phyloP scores from a whole-genome alignment of 1,139 yeast genomes.

The Diutina pseudorugosa region DNA sequence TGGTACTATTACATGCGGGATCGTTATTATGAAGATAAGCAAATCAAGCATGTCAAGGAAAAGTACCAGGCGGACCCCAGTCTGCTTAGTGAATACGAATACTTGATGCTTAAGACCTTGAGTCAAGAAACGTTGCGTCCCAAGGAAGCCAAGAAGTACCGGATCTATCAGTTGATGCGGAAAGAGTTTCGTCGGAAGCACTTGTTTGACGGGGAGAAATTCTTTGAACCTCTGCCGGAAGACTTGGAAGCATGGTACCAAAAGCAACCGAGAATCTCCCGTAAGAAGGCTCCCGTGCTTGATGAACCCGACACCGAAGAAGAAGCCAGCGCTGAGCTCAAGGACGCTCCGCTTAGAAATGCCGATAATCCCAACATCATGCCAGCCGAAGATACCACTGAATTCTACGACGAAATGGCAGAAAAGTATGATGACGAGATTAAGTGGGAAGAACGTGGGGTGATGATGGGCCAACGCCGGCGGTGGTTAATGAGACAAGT shows the following conservation, averaged over 20 bases:
- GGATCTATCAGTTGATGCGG: conserved; percentile 40
- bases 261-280: conserved; percentile 20
- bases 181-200: conserved; percentile 38
- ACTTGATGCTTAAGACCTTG: conserved; percentile 44
- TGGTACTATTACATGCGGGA: conserved; percentile 61
- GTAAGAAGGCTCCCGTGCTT: neutral
- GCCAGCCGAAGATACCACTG: conserved; percentile 72
- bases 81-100: conserved; percentile 48
- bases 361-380: conserved; percentile 33
- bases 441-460: conserved; percentile 74
- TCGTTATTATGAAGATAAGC: conserved; percentile 52
- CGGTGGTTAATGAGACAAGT: conserved; percentile 73
- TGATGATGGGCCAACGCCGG: conserved; percentile 74
- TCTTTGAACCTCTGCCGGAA: conserved; percentile 42
- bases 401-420: conserved; percentile 71
- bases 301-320: neutral
- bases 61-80: conserved; percentile 28
- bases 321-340: conserved; percentile 8
- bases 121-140: conserved; percentile 39
- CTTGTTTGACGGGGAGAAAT: conserved; percentile 28
- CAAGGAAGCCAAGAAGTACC: conserved; percentile 41
- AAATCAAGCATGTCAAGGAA: conserved; percentile 33
- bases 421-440: conserved; percentile 72
- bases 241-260: conserved; percentile 35
- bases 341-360: conserved; percentile 12